Base-by-base conservation (phyloP, 805 yeast genomes). In the Schwanniomyces pseudopolymorphus region DNA sequence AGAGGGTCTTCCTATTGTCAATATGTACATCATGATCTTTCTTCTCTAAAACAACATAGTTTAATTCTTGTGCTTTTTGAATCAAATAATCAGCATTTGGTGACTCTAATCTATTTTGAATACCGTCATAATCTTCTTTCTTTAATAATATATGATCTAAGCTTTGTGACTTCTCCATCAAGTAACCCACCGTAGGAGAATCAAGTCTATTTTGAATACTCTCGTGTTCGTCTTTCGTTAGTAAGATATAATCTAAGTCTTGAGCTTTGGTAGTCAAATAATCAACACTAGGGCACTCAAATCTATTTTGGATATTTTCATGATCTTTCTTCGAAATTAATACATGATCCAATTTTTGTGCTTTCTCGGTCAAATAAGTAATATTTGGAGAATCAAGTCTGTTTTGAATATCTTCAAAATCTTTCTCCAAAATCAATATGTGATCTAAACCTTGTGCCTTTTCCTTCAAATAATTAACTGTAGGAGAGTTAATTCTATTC, bases 141-240 rank as follows among this genome's bases (percentile, higher is more conserved):
- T 8, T 56, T 53, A 19, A 43, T 40, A 24, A 48, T 39, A 5
- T 21, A 33, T 16, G 50, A 3, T 16, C 27, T 20, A 45, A 20
- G 11, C 55, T 57, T 17, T 33, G 43, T 4, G 61, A 59, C 33
- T 58, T 61, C 10, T 50, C 52, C 27, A 49, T 51, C 19, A 64
- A 47, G 25, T 59, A 55, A 4, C 63, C 71, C 11, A 57, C 51
- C 10, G 68, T 56, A 3, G 81, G 79, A 9, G 57, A 49, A 2
- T 57, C 58, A 17, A 50, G 31, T 6, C 31, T 48, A n/a, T 37
- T 50, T 26, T 55, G 39, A 20, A 60, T 42, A 1, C 45, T 40
- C 3, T 54, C 53, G 10, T 47, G 44, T 27, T 56, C 52, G n/a
- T 42, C 43, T 5, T 26, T 20, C n/a, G 53, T 49, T 11, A 56